Base-by-base conservation (phyloP, 169 alveolate species). In the Eimeria acervulina region DNA sequence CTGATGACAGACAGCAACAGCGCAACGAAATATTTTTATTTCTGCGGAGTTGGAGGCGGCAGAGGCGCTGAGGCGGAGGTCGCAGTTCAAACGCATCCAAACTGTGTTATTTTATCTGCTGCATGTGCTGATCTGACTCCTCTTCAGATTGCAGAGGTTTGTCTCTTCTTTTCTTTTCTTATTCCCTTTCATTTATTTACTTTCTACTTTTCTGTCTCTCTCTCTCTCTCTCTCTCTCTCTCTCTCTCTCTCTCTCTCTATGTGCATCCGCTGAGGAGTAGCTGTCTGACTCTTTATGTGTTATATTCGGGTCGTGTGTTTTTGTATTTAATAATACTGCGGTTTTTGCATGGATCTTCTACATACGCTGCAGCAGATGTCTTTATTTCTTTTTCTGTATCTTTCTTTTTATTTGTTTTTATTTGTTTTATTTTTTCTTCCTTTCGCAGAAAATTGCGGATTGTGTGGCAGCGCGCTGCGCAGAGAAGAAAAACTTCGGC, bases 21-120 rank as follows among this genome's bases (percentile, higher is more conserved):
- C 78, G 99, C 99, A 97, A 99, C 99, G 7, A 99, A 99, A 96
- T 99, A 99, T 96, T 99, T 99, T 99, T 99, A 99, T 93, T 99
- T 99, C 97, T 98, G 99, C 81, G 98, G 99, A 97, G 97, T 99
- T 80, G 98, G 99, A 99, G 99, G 99, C 80, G 93, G 95, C 5
- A 44, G 66, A 31, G 98, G 99, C 84, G 99, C 99, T 91, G 99
- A 98, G 36, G 96, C 98, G 51, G 99, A 99, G 95, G 98, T 99
- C 76, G 99, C 99, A 7, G 95, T 99, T 47, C 98, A 99, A 97
- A 98, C 99, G 19, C 99, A 98, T 83, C 99, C 99, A 15, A 99
- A 99, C 97, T 95, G 98, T n/a, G 99, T 98, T 17, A 92, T 99
- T 21, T 97, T 99, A 31, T 98, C 99, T 19, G 99, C 98, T 96